A percentile compares a stretch with the other conserved stretches of the same genome.
Conservation (phyloP, 768 basidiomycete species). For the Mycena crocata region DNA sequence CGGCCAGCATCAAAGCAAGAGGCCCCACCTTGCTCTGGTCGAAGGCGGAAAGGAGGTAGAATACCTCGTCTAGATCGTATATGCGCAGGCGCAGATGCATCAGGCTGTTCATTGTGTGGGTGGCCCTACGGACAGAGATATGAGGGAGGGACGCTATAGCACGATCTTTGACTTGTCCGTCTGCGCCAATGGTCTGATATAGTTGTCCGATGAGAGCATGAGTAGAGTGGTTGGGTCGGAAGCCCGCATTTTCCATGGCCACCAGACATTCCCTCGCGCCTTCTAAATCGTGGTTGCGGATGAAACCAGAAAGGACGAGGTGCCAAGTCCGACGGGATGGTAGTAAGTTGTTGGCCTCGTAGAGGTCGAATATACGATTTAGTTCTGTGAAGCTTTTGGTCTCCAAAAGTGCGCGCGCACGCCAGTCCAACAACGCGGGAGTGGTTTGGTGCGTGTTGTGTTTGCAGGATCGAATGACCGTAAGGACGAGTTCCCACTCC, state of each 20-base stretch:
- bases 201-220: slow-evolving; percentile 68
- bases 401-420: slow-evolving; percentile 70
- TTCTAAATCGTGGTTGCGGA: slow-evolving; percentile 74
- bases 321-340: slow-evolving; percentile 78
- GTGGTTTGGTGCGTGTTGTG: slow-evolving; percentile 62
- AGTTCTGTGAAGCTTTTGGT: slow-evolving; percentile 60
- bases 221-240: slow-evolving; percentile 65
- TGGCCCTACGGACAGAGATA: slow-evolving; percentile 54
- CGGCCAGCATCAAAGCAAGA: slow-evolving; percentile 25
- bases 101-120: slow-evolving; percentile 77
- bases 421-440: slow-evolving; percentile 76
- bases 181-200: slow-evolving; percentile 68
- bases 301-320: slow-evolving; percentile 71
- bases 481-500: slow-evolving; percentile 64
- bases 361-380: slow-evolving; percentile 60
- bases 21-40: slow-evolving; percentile 26
- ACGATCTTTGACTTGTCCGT: slow-evolving; percentile 62
- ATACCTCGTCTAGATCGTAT: slow-evolving; percentile 59
- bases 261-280: slow-evolving; percentile 65
- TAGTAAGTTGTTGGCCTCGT: slow-evolving; percentile 53
- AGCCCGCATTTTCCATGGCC: slow-evolving; percentile 68
- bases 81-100: slow-evolving; percentile 70
- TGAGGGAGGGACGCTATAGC: slow-evolving; percentile 60
- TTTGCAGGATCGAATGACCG: slow-evolving; percentile 60
- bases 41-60: slow-evolving; percentile 56